Evolutionary conservation across 2,329 filamentous ascomycete genomes (phyloP).

Genomic region (Tolypocladium guangdongense): DNA sequence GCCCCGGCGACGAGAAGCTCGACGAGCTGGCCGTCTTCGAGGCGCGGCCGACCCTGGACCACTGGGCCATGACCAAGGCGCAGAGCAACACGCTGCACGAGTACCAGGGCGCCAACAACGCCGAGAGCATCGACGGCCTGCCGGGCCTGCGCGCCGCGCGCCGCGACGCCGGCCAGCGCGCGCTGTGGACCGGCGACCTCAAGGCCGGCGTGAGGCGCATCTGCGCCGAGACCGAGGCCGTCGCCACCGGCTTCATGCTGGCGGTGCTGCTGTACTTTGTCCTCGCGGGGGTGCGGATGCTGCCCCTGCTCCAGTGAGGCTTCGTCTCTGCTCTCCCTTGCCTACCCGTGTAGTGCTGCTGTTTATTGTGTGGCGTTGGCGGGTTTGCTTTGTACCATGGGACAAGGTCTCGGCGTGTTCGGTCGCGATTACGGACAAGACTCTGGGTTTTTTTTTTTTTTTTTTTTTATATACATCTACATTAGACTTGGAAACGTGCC

Average conservation of each 20-base stretch:
- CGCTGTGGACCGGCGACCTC: slow-evolving; percentile 30
- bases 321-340: background rate
- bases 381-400: background rate
- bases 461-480: background rate
- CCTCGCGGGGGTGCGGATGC: slow-evolving; percentile 2
- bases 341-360: background rate
- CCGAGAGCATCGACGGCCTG: slow-evolving; percentile 45
- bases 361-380: background rate
- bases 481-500: background rate
- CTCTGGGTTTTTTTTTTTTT: too few species aligned
- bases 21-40: slow-evolving; percentile 33
- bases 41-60: slow-evolving; percentile 44
- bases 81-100: slow-evolving; percentile 36
- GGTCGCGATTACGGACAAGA: background rate
- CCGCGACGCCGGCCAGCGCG: slow-evolving; percentile 32
- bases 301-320: background rate
- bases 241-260: slow-evolving; percentile 20
- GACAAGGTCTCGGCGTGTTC: background rate
- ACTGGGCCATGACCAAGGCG: slow-evolving; percentile 36
- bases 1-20: slow-evolving; percentile 10
- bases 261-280: slow-evolving; percentile 17
- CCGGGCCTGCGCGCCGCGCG: slow-evolving; percentile 45
- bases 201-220: slow-evolving; percentile 15
- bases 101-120: slow-evolving; percentile 49
- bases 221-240: slow-evolving; percentile 18